Conservation (phyloP, 345 rosid species). For the Lagerstroemia speciosa region DNA sequence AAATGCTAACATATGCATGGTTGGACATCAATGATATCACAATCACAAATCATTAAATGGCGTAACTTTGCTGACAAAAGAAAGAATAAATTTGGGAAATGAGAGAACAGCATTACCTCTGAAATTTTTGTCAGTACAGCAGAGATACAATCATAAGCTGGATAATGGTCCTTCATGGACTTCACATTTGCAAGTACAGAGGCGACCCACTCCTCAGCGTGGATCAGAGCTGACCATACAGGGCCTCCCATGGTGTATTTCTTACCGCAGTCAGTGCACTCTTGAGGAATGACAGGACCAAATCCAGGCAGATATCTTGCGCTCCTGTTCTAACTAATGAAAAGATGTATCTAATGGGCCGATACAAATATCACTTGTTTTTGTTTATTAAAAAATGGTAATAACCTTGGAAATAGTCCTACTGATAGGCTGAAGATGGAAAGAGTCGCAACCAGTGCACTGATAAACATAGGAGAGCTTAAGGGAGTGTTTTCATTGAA, state of each 20-base stretch:
- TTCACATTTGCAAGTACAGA: constrained; percentile 57
- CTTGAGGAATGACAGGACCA: constrained; percentile 92
- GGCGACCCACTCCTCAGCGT: constrained; percentile 84
- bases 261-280: constrained; percentile 87
- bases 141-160: constrained; percentile 81
- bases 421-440: constrained; percentile 87
- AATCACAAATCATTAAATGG: too few species aligned
- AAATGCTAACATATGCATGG: too few species aligned
- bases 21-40: too few species aligned
- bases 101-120: constrained; percentile 36
- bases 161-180: constrained; percentile 70
- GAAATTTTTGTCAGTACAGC: constrained; percentile 84
- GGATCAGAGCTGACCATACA: constrained; percentile 95
- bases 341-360: neutral
- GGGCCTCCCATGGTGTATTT: constrained; percentile 97
- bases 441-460: constrained; percentile 95
- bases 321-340: constrained; percentile 51
- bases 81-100: constrained; percentile 1
- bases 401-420: constrained; percentile 80
- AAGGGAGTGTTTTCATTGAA: constrained; percentile 98
- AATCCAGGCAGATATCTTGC: constrained; percentile 82
- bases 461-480: constrained; percentile 97
- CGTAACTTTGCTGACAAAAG: neutral
- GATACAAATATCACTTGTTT: neutral
- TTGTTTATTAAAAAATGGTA: neutral